Evolutionary conservation across 2,329 filamentous ascomycete genomes (phyloP).

Genomic region (Chrysoporthe puriensis): DNA sequence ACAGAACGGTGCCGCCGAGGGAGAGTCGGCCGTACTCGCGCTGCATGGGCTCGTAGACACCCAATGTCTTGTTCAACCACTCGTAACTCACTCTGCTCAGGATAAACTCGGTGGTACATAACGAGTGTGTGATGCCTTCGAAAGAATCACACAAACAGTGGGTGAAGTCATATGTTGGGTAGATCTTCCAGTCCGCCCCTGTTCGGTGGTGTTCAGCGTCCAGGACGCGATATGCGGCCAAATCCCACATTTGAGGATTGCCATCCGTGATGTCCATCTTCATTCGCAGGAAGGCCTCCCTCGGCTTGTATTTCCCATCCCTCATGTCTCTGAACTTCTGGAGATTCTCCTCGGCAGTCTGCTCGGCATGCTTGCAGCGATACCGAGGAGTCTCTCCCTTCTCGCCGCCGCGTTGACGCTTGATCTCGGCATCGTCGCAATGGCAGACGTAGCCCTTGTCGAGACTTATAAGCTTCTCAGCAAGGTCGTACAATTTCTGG

Average conservation of each 20-base stretch:
- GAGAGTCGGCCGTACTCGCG: slow-evolving; percentile 70
- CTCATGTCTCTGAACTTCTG: slow-evolving; percentile 86
- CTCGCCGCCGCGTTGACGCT: slow-evolving; percentile 82
- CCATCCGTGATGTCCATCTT: slow-evolving; percentile 83
- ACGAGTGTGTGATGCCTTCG: slow-evolving; percentile 79
- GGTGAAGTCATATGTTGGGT: slow-evolving; percentile 92
- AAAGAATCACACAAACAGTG: slow-evolving; percentile 92
- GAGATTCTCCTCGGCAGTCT: slow-evolving; percentile 75
- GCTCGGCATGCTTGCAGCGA: slow-evolving; percentile 78
- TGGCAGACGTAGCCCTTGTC: slow-evolving; percentile 84
- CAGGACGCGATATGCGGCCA: slow-evolving; percentile 86
- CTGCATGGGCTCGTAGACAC: slow-evolving; percentile 91
- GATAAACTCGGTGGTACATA: slow-evolving; percentile 30
- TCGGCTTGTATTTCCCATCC: slow-evolving; percentile 86
- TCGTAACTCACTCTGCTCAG: slow-evolving; percentile 76
- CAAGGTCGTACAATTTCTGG: slow-evolving; percentile 82
- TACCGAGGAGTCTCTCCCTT: slow-evolving; percentile 70
- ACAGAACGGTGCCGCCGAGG: slow-evolving; percentile 82
- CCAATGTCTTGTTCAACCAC: slow-evolving; percentile 80
- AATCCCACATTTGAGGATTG: slow-evolving; percentile 96
- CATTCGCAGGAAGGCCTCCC: slow-evolving; percentile 87
- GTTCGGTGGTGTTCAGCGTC: slow-evolving; percentile 74
- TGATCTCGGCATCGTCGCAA: slow-evolving; percentile 81
- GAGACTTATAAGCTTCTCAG: slow-evolving; percentile 77
- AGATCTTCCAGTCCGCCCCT: slow-evolving; percentile 85